Evolutionary conservation across 805 yeast genomes (phyloP).

Genomic region (Yarrowia sp.): DNA sequence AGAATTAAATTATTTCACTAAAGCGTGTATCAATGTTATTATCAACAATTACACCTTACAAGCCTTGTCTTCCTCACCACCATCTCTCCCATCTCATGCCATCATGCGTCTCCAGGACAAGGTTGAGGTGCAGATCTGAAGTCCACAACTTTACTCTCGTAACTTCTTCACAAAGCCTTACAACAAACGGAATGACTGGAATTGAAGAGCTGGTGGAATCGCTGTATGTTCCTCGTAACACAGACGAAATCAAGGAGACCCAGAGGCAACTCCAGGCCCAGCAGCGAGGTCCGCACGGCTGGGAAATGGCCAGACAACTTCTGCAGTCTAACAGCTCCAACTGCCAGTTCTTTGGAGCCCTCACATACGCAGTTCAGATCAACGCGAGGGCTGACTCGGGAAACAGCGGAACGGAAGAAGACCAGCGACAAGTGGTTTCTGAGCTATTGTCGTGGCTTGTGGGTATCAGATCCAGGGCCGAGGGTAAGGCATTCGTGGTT

Average conservation of each 20-base stretch:
- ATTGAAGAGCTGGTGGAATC: slow-evolving; percentile 20
- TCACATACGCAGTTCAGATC: slow-evolving; percentile 66
- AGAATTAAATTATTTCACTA: background rate
- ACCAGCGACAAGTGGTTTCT: slow-evolving; percentile 24
- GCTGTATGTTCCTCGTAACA: slow-evolving; percentile 17
- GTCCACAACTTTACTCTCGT: background rate
- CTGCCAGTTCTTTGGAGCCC: slow-evolving; percentile 71
- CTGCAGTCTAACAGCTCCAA: slow-evolving; percentile 38
- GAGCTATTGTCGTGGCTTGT: slow-evolving; percentile 32
- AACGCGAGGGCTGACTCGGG: slow-evolving; percentile 30
- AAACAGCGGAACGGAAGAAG: slow-evolving; percentile 8
- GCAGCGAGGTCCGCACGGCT: slow-evolving; percentile 57
- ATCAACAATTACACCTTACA: background rate
- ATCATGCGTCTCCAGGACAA: background rate
- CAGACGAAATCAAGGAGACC: slow-evolving; percentile 30
- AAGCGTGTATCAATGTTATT: background rate
- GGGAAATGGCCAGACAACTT: slow-evolving; percentile 54
- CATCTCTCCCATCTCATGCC: background rate
- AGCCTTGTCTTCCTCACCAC: background rate
- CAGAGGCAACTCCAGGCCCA: slow-evolving; percentile 57
- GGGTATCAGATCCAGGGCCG: slow-evolving; percentile 5
- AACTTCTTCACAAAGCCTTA: background rate
- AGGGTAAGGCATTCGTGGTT: slow-evolving; percentile 43
- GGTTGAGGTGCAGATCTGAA: background rate
- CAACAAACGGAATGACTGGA: background rate